Conservation (phyloP, 2,329 filamentous ascomycete genomes). For the Trichoderma oligosporum region DNA sequence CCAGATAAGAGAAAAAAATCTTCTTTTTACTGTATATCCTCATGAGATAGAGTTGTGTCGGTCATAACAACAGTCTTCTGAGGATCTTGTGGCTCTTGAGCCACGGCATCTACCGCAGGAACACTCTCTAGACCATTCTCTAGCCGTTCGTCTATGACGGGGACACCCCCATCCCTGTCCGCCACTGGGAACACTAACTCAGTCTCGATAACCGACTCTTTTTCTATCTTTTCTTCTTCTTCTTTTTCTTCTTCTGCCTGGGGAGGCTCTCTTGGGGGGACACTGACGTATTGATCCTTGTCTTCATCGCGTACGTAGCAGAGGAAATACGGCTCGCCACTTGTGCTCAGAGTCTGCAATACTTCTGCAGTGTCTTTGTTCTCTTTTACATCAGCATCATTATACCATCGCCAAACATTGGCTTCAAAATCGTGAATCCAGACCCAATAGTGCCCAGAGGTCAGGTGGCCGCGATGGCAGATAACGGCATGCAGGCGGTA, state of each 20-base stretch:
- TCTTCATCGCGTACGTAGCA: conserved; percentile 73
- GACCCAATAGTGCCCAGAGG: conserved; percentile 90
- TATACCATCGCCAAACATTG: conserved; percentile 87
- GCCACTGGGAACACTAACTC: background rate
- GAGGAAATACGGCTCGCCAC: conserved; percentile 76
- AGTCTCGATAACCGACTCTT: background rate
- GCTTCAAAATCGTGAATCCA: conserved; percentile 88
- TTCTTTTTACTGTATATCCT: background rate
- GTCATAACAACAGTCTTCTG: background rate
- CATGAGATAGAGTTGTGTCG: background rate
- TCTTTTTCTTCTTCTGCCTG: conserved; percentile 16
- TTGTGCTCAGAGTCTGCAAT: conserved; percentile 61
- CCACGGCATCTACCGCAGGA: background rate
- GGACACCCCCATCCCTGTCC: conserved; percentile 28
- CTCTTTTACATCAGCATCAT: conserved; percentile 77
- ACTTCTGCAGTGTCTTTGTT: conserved; percentile 63
- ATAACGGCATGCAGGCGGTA: conserved; percentile 91
- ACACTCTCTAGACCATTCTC: background rate
- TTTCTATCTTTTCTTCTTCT: background rate
- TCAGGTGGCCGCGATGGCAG: conserved; percentile 73
- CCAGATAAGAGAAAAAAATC: background rate
- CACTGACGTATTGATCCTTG: conserved; percentile 51
- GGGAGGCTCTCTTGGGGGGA: conserved; percentile 39
- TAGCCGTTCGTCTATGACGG: conserved; percentile 17
- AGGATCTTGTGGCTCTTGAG: background rate